Conservation (phyloP, 2,329 filamentous ascomycete species). For the Periconia macrospinosa region DNA sequence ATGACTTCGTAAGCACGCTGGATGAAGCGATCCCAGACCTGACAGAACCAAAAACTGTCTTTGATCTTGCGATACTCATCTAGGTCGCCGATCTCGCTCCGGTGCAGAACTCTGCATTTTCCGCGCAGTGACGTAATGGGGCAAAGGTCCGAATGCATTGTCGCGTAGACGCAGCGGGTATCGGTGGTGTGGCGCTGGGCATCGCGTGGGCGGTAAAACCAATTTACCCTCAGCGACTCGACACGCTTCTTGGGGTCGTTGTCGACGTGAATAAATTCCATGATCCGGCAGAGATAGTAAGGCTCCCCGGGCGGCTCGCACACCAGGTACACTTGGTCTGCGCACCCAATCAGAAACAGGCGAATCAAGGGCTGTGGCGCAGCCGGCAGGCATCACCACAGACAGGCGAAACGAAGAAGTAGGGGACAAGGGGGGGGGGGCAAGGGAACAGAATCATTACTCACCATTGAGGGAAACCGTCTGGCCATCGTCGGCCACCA, state of each 20-base stretch:
- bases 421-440: background rate
- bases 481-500: slow-evolving; percentile 90
- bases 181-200: slow-evolving; percentile 91
- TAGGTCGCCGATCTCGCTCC: slow-evolving; percentile 79
- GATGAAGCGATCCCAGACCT: slow-evolving; percentile 97
- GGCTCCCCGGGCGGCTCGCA: slow-evolving; percentile 97
- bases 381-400: slow-evolving; percentile 18
- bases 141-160: slow-evolving; percentile 97
- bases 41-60: slow-evolving; percentile 95
- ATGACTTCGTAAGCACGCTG: slow-evolving; percentile 98
- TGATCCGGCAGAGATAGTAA: slow-evolving; percentile 95
- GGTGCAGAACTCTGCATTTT: slow-evolving; percentile 88
- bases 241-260: slow-evolving; percentile 70
- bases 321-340: slow-evolving; percentile 90
- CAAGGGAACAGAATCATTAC: slow-evolving; percentile 15
- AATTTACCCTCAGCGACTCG: slow-evolving; percentile 90
- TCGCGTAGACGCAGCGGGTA: slow-evolving; percentile 87
- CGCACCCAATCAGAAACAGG: slow-evolving; percentile 41
- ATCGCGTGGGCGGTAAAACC: slow-evolving; percentile 97
- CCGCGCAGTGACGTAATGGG: slow-evolving; percentile 90
- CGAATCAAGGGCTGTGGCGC: slow-evolving; percentile 32
- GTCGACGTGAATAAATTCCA: slow-evolving; percentile 90
- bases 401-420: slow-evolving; percentile 1
- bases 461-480: slow-evolving; percentile 81
- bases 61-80: slow-evolving; percentile 82